A percentile compares a stretch with the other conserved stretches of the same genome.
Evolutionary conservation across 1,139 yeast species (phyloP).

Genomic region (Ogataea hybrid): DNA sequence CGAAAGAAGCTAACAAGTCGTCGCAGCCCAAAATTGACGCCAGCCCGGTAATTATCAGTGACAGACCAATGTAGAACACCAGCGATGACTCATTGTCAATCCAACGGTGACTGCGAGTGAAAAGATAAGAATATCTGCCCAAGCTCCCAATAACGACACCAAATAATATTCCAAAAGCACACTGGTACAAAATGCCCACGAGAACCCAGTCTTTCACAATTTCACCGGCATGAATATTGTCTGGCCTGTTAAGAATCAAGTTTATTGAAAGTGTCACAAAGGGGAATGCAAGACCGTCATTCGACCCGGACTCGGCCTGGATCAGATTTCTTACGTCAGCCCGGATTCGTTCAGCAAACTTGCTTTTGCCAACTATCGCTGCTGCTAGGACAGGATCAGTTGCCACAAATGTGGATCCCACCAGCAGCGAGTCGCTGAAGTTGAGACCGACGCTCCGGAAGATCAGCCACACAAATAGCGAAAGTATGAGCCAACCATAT

Average conservation of each 20-base stretch:
- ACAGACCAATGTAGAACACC: slow-evolving; percentile 78
- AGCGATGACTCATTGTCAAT: slow-evolving; percentile 90
- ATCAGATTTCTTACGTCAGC: slow-evolving; percentile 89
- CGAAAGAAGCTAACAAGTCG: slow-evolving; percentile 83
- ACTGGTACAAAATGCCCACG: slow-evolving; percentile 77
- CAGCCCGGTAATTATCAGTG: slow-evolving; percentile 83
- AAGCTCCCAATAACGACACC: slow-evolving; percentile 72
- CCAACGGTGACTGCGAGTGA: slow-evolving; percentile 65
- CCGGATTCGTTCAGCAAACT: slow-evolving; percentile 66
- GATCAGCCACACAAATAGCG: slow-evolving; percentile 33
- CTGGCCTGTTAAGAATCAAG: slow-evolving; percentile 44
- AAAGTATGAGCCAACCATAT: slow-evolving; percentile 40
- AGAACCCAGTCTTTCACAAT: slow-evolving; percentile 82
- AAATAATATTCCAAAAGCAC: slow-evolving; percentile 73
- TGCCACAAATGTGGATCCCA: slow-evolving; percentile 43
- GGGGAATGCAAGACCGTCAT: slow-evolving; percentile 97
- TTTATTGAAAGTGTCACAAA: slow-evolving; percentile 74
- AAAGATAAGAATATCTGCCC: slow-evolving; percentile 68
- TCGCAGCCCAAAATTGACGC: slow-evolving; percentile 89
- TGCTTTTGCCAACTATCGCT: slow-evolving; percentile 41
- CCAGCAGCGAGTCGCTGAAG: slow-evolving; percentile 36
- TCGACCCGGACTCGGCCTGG: slow-evolving; percentile 92
- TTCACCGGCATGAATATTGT: slow-evolving; percentile 60
- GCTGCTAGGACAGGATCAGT: slow-evolving; percentile 46
- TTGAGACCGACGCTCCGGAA: slow-evolving; percentile 30